These are phyloP conservation scores for Fallopia convolvulus DNA, from an alignment of 148 eudicot genomes.

Conservation along the genomic window DNA sequence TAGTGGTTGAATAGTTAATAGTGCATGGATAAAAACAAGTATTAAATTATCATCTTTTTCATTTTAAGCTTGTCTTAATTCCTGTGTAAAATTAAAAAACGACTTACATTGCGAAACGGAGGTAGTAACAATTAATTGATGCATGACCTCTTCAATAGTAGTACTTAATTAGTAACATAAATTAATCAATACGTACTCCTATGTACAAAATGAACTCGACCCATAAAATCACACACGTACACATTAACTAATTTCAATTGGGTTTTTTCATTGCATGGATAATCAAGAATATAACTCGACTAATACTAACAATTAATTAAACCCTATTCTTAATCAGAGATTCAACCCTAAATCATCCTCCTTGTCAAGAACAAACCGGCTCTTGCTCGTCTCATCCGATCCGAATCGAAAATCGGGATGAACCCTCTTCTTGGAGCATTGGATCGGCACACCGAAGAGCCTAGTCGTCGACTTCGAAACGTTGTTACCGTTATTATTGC, in stretches of 20 bases:
- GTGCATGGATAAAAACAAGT: too few relatives aligned
- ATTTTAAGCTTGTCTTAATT: too few relatives aligned
- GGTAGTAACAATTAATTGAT: too few relatives aligned
- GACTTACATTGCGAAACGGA: too few relatives aligned
- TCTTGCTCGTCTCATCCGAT: constrained; percentile 20
- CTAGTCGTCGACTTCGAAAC: constrained; percentile 22
- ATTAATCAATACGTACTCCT: not conserved
- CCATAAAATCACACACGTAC: not conserved
- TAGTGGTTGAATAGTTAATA: too few relatives aligned
- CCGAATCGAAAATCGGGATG: constrained; percentile 40
- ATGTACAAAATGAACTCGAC: not conserved
- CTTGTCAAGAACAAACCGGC: constrained; percentile 57
- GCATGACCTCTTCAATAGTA: too few relatives aligned
- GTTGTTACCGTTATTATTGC: not conserved
- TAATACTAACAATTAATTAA: not conserved
- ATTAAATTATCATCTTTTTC: too few relatives aligned
- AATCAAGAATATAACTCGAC: not conserved
- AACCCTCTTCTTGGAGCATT: constrained; percentile 45
- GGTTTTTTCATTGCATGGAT: constrained; percentile 8
- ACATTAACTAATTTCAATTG: not conserved
- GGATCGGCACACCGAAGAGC: constrained; percentile 72
- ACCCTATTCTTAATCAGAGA: constrained; percentile 29
- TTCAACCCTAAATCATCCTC: constrained; percentile 77
- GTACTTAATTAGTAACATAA: not conserved
- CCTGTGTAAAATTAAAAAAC: too few relatives aligned